Evolutionary conservation across 208 protist genomes (phyloP).

Genomic region (Leishmania major): DNA sequence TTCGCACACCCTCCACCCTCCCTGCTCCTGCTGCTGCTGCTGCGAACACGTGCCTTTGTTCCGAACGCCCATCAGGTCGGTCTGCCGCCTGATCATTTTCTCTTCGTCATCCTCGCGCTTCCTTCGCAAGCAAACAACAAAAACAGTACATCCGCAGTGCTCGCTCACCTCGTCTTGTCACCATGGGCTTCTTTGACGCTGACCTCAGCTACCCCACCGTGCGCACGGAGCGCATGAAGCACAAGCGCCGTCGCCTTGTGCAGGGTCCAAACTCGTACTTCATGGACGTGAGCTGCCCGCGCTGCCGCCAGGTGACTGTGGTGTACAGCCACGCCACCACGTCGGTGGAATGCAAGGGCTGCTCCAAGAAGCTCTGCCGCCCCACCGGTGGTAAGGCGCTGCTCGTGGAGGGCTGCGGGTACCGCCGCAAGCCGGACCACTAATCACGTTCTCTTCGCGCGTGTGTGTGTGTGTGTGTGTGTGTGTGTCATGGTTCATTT

Average conservation of each 20-base stretch:
- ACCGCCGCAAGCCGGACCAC: slow-evolving; percentile 96
- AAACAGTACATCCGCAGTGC: neutral
- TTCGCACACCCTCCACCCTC: neutral
- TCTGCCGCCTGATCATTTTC: neutral
- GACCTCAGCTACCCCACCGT: slow-evolving; percentile 98
- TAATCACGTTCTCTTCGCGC: slow-evolving; percentile 30
- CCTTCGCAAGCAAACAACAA: neutral
- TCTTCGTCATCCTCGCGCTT: neutral
- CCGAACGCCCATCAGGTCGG: neutral
- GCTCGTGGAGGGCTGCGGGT: slow-evolving; percentile 95
- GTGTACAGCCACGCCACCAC: slow-evolving; percentile 99
- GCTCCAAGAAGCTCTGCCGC: slow-evolving; percentile 96
- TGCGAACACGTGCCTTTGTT: neutral
- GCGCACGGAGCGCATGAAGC: slow-evolving; percentile 94
- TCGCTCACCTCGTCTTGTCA: slow-evolving; percentile 10
- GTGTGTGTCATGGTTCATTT: neutral
- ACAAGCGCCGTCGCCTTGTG: slow-evolving; percentile 99
- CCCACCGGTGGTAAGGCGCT: slow-evolving; percentile 98
- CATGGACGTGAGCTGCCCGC: slow-evolving; percentile 99
- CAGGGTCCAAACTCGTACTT: slow-evolving; percentile 99
- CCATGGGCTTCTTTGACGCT: slow-evolving; percentile 93
- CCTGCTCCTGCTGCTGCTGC: neutral
- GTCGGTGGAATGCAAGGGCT: slow-evolving; percentile 96
- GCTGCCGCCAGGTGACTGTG: slow-evolving; percentile 95
- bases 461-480: neutral